Base-by-base conservation (phyloP, 345 rosid species). In the Sonneratia caseolaris region DNA sequence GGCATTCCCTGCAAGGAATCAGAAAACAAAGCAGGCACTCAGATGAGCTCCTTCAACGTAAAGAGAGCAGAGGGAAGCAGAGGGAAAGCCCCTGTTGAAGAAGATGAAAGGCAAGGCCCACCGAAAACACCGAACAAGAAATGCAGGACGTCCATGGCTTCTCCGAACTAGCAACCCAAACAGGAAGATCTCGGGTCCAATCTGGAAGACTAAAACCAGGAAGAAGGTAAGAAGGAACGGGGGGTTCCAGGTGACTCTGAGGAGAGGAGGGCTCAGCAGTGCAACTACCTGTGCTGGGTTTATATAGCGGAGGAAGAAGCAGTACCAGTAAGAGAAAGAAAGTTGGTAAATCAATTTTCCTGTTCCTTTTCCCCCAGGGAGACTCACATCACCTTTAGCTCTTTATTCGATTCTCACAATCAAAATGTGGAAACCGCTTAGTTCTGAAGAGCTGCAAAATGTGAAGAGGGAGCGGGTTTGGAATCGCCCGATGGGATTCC, bases 51-150 rank as follows among this genome's bases (percentile, higher is more conserved):
- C 19, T 11, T 21, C 35, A 43, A 67, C 69, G 67, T 45, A 64
- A 37, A 47, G 43, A 40, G 43, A 40, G 9, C 7, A 47, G 8
- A 47, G 3, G 51, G 9, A 22, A 14, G 59, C 19, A 19, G 27
- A 69, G 55, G 27, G 10, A 42, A 37, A 38, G 73, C 64, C 3
- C 27, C 15, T 21, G 6, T 24, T 16, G 24, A n/a, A 21, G 11
- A 59, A 72, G 64, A 43, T 4, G 68, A 48, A 1, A 7, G 22
- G 67, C 13, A 71, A 42, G 21, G 76, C 85, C 69, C 83, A 94
- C 99, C 99, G 73, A 90, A 88, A 72, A 95, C 45, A 36, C 97
- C 99, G 83, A 94, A 94, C 79, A 90, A 21, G 84, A 90, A 90
- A 85, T 90, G 98, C 70, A 78, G 77, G 51, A 90, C 76, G 40